These are phyloP conservation scores for Calocybe gambosa DNA, from an alignment of 1,284 basidiomycete species.

Conservation along the genomic window DNA sequence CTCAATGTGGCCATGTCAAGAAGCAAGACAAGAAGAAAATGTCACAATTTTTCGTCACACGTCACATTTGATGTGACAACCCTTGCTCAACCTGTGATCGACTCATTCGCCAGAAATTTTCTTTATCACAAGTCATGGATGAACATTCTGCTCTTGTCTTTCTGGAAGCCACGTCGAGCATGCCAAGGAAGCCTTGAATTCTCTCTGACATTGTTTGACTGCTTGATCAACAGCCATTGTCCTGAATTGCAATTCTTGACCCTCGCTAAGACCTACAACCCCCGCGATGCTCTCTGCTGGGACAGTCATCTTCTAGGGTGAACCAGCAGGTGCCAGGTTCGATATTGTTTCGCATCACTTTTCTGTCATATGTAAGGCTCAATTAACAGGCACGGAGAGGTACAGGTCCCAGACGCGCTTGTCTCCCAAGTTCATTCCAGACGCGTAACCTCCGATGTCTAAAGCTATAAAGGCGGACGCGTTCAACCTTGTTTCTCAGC, in stretches of 20 bases:
- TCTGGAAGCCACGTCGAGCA: neutral
- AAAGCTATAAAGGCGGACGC: neutral
- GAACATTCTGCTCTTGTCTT: neutral
- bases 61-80: conserved; percentile 4
- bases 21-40: conserved; percentile 21
- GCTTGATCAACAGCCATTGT: neutral
- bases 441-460: neutral
- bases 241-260: conserved; percentile 1
- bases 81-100: neutral
- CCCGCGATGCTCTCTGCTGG: neutral
- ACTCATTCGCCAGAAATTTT: neutral
- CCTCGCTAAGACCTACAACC: conserved; percentile 1
- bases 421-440: neutral
- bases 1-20: conserved; percentile 27
- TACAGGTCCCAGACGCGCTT: conserved; percentile 2
- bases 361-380: conserved; percentile 1
- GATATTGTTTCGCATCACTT: neutral
- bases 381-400: conserved; percentile 1
- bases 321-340: neutral
- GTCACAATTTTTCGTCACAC: conserved; percentile 21
- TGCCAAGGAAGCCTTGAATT: neutral
- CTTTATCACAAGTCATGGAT: too few relatives aligned
- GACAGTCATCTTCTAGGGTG: neutral
- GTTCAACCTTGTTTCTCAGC: neutral
- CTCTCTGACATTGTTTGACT: neutral